phyloP scores from a whole-genome alignment of 345 rosid species.

The Eucalyptus sp. region DNA sequence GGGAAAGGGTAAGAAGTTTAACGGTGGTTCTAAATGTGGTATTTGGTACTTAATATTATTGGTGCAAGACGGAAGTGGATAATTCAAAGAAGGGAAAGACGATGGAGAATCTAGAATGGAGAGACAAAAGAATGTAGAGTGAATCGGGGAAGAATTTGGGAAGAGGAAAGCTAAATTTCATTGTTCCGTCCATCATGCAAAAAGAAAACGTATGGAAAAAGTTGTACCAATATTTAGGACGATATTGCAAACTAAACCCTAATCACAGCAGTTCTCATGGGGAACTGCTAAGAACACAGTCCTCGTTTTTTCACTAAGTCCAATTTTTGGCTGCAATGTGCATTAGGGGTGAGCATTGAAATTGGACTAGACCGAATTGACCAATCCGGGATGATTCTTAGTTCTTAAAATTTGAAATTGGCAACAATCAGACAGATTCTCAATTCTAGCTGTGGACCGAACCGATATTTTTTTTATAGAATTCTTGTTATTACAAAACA shows the following conservation, averaged over 20 bases:
- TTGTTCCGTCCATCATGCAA: background rate
- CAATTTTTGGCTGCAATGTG: background rate
- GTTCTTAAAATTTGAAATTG: background rate
- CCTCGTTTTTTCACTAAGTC: background rate
- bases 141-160: background rate
- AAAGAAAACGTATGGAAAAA: background rate
- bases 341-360: too few species aligned
- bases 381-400: accelerated
- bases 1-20: background rate
- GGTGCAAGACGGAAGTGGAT: background rate
- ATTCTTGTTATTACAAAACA: too few species aligned
- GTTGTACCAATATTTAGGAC: background rate
- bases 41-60: background rate
- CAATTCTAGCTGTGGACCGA: accelerated
- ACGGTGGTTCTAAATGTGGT: background rate
- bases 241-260: background rate
- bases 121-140: too few species aligned
- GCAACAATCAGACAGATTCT: accelerated
- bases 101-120: background rate
- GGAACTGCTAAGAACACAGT: background rate
- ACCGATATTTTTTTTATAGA: too few species aligned
- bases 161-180: background rate
- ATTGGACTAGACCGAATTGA: accelerated
- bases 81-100: background rate
- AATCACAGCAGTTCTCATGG: background rate